Conservation (phyloP, 2,329 filamentous ascomycete species). For the Albifimbria verrucaria region DNA sequence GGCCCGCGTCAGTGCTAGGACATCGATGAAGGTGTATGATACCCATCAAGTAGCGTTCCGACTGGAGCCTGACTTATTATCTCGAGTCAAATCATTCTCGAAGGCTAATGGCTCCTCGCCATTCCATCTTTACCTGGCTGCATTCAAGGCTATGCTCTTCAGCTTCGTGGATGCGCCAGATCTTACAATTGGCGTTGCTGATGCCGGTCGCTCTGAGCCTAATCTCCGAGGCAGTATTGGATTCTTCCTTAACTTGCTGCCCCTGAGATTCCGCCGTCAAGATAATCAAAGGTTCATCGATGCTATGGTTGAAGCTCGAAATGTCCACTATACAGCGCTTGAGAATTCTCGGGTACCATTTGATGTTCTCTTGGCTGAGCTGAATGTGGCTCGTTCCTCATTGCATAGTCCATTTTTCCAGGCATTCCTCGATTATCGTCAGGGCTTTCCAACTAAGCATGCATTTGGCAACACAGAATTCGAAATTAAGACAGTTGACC, state of each 20-base stretch:
- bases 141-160: conserved; percentile 33
- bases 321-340: conserved; percentile 31
- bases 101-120: conserved; percentile 13
- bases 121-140: conserved; percentile 45
- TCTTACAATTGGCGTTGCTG: conserved; percentile 45
- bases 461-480: conserved; percentile 14
- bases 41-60: conserved; percentile 10
- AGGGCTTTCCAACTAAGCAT: conserved; percentile 16
- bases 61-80: conserved; percentile 13
- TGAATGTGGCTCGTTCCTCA: conserved; percentile 36
- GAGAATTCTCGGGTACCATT: conserved; percentile 44
- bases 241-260: conserved; percentile 45
- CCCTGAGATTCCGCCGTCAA: conserved; percentile 35
- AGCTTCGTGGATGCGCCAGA: conserved; percentile 29
- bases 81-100: conserved; percentile 18
- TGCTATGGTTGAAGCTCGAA: conserved; percentile 13
- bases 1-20: conserved; percentile 8
- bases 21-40: conserved; percentile 15
- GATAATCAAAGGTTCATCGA: conserved; percentile 16
- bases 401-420: conserved; percentile 47
- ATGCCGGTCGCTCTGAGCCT: conserved; percentile 38
- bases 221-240: conserved; percentile 35
- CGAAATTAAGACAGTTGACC: conserved; percentile 11
- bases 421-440: conserved; percentile 30
- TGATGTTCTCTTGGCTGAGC: conserved; percentile 41